These are phyloP conservation scores for Mycena sp. DNA, from an alignment of 1,284 basidiomycete species.

Conservation along the genomic window DNA sequence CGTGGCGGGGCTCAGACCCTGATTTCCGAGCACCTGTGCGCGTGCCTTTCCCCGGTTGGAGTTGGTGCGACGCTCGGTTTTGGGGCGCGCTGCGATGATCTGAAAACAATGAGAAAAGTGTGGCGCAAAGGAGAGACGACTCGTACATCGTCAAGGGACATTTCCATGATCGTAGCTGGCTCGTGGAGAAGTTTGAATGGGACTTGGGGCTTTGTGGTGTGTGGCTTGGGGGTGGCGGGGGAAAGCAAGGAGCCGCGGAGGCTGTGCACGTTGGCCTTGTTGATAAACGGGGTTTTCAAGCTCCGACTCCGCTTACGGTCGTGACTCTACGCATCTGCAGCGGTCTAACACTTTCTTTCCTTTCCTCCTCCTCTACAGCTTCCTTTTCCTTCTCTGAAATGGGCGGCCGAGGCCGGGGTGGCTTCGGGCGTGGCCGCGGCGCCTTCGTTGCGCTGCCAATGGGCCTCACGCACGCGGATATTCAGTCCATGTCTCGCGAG, in stretches of 20 bases:
- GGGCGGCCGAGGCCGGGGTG: slow-evolving; percentile 64
- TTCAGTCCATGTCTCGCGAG: slow-evolving; percentile 78
- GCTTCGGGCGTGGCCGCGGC: slow-evolving; percentile 62
- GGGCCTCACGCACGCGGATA: slow-evolving; percentile 81
- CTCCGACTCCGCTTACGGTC: no score
- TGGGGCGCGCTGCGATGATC: slow-evolving; percentile 80
- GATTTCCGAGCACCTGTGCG: slow-evolving; percentile 65
- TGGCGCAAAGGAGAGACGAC: slow-evolving; percentile 46
- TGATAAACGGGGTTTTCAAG: background rate
- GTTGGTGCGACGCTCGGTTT: slow-evolving; percentile 65
- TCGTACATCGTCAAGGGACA: slow-evolving; percentile 91
- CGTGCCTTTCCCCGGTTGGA: slow-evolving; percentile 49
- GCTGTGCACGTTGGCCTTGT: background rate
- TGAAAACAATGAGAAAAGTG: slow-evolving; percentile 33
- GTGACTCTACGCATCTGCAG: no score
- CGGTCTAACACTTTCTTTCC: no score
- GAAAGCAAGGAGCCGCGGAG: slow-evolving; percentile 16
- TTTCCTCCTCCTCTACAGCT: background rate
- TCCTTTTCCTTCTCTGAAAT: slow-evolving; percentile 50
- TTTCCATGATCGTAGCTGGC: slow-evolving; percentile 67
- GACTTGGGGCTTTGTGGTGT: slow-evolving; percentile 31
- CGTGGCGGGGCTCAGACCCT: slow-evolving; percentile 54
- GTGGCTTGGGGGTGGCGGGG: slow-evolving; percentile 21
- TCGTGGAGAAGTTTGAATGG: slow-evolving; percentile 33
- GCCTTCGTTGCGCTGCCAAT: slow-evolving; percentile 67